phyloP scores from a whole-genome alignment of 140 eudicot species.

The Ambrosia hybrid region DNA sequence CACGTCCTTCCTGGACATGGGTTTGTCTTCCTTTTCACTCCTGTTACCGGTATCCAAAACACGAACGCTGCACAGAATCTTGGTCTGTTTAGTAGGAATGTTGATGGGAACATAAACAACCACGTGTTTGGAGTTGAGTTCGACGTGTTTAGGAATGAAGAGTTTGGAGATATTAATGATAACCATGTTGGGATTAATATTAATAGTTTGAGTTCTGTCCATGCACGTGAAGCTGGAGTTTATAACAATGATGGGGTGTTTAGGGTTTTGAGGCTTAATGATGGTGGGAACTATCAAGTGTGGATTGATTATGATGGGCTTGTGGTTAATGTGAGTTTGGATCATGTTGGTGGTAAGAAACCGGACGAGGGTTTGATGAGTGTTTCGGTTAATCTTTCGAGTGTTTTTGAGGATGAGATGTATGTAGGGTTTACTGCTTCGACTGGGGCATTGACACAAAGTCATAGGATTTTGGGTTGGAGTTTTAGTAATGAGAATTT shows the following conservation, averaged over 20 bases:
- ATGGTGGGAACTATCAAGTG: constrained; percentile 60
- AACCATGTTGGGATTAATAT: constrained; percentile 69
- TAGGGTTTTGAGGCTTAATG: constrained; percentile 36
- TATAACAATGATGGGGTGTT: constrained; percentile 34
- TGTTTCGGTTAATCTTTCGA: constrained; percentile 44
- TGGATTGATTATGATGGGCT: constrained; percentile 63
- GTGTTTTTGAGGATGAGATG: constrained; percentile 64
- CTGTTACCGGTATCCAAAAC: constrained; percentile 40
- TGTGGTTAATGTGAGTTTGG: constrained; percentile 55
- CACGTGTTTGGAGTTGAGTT: constrained; percentile 64
- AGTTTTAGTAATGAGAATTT: constrained; percentile 60
- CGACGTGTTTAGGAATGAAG: constrained; percentile 56
- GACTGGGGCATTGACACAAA: constrained; percentile 50
- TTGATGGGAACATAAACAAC: constrained; percentile 43
- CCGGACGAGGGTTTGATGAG: constrained; percentile 47
- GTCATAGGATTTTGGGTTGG: constrained; percentile 62
- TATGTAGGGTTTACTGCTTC: constrained; percentile 68
- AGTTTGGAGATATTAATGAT: constrained; percentile 44
- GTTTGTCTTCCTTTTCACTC: constrained; percentile 54
- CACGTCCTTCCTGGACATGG: constrained; percentile 57
- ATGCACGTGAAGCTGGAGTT: constrained; percentile 48
- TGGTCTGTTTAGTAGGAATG: constrained; percentile 45
- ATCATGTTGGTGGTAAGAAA: constrained; percentile 45
- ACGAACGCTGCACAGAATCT: constrained; percentile 48
- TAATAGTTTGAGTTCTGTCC: constrained; percentile 46